Conservation (phyloP, 495 filamentous ascomycete genomes). For the Lasiosphaeria miniovina region DNA sequence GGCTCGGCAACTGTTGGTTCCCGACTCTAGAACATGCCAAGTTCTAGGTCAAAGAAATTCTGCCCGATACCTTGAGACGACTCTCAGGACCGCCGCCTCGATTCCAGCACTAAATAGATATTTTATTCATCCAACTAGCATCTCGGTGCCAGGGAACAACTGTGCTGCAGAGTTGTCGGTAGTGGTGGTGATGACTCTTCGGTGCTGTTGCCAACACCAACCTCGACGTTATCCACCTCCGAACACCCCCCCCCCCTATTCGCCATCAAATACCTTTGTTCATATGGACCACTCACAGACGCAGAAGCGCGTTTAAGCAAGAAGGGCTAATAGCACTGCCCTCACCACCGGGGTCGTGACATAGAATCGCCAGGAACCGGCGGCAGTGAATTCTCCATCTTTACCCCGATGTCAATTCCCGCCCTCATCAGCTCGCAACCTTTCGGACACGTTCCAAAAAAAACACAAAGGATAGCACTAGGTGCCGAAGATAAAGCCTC, state of each 20-base stretch:
- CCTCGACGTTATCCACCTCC: background rate
- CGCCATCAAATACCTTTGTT: background rate
- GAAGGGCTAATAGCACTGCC: constrained; percentile 4
- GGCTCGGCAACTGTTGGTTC: too few relatives aligned
- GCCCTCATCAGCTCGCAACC: background rate
- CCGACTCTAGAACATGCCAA: too few relatives aligned
- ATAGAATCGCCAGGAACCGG: background rate
- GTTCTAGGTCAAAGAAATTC: too few relatives aligned
- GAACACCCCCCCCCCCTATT: background rate
- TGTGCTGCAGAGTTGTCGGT: too few relatives aligned
- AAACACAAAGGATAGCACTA: background rate
- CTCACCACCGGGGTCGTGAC: background rate
- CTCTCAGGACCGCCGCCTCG: too few relatives aligned
- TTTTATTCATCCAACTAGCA: too few relatives aligned
- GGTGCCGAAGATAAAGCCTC: constrained; percentile 2
- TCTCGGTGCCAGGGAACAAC: too few relatives aligned
- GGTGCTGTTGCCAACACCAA: background rate
- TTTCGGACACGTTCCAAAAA: constrained; percentile 1
- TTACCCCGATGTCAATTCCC: background rate
- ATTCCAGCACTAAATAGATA: too few relatives aligned
- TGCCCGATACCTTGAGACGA: too few relatives aligned
- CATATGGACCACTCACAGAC: constrained; percentile 5
- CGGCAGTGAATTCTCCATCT: background rate
- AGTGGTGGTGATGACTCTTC: too few relatives aligned
- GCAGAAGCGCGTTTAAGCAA: background rate